phyloP scores from a whole-genome alignment of 2,329 filamentous ascomycete genomes.

The Aspergillus pseudoglaucus region DNA sequence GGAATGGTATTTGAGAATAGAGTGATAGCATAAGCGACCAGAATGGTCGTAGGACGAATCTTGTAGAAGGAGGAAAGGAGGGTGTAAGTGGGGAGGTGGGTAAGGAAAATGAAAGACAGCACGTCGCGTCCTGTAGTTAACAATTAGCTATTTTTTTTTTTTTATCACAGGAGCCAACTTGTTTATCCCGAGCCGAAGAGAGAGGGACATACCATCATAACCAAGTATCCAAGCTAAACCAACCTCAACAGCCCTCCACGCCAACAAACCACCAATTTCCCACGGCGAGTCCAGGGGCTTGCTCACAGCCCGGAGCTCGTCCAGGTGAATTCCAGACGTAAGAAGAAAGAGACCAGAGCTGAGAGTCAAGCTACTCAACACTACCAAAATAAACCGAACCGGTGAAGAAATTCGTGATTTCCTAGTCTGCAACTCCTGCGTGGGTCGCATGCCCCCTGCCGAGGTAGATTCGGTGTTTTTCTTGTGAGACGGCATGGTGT shows the following conservation, averaged over 20 bases:
- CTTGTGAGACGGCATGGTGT: constrained; percentile 17
- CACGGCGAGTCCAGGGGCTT: constrained; percentile 56
- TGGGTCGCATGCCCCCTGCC: constrained; percentile 1
- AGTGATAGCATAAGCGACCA: constrained; percentile 61
- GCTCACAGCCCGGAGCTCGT: constrained; percentile 62
- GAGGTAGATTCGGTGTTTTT: constrained; percentile 11
- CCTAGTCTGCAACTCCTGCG: background rate
- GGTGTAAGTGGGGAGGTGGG: constrained; percentile 68
- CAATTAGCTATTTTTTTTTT: background rate
- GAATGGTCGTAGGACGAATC: constrained; percentile 55
- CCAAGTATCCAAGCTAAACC: constrained; percentile 65
- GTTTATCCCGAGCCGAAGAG: background rate
- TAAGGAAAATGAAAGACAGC: constrained; percentile 59
- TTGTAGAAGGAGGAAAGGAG: constrained; percentile 73
- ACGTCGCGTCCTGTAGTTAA: constrained; percentile 54
- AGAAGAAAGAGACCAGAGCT: constrained; percentile 60
- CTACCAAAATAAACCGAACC: constrained; percentile 40
- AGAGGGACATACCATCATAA: constrained; percentile 52
- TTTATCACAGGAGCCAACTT: no score
- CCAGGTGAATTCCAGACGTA: constrained; percentile 53
- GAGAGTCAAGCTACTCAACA: constrained; percentile 53
- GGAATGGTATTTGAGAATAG: constrained; percentile 63
- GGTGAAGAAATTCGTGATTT: constrained; percentile 20
- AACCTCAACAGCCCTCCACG: constrained; percentile 59
- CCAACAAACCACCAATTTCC: constrained; percentile 53